Conservation (phyloP, 805 yeast species). For the Metschnikowia vanudenii region DNA sequence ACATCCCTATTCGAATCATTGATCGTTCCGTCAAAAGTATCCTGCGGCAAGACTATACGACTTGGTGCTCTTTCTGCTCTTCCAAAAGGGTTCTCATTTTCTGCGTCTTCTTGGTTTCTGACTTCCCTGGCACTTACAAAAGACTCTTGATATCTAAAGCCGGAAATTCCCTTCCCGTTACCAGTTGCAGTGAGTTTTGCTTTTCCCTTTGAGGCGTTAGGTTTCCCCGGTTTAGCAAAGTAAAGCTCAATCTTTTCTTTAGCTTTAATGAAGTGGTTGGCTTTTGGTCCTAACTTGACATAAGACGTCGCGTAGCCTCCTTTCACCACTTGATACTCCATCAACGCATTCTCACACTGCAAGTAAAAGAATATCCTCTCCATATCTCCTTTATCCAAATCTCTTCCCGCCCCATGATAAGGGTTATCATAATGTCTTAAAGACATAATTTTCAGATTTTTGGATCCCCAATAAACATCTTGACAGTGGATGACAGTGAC, state of each 20-base stretch:
- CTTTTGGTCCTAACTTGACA: conserved; percentile 59
- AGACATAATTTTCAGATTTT: conserved; percentile 54
- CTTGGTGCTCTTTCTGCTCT: conserved; percentile 12
- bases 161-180: conserved; percentile 15
- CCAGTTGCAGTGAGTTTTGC: conserved; percentile 15
- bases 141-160: conserved; percentile 24
- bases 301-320: conserved; percentile 81
- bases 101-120: conserved; percentile 12
- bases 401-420: conserved; percentile 72
- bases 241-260: conserved; percentile 49
- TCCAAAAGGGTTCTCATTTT: conserved; percentile 9
- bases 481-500: conserved; percentile 81
- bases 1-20: conserved; percentile 22
- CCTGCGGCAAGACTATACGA: conserved; percentile 23
- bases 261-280: conserved; percentile 47
- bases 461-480: conserved; percentile 78
- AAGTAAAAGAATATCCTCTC: conserved; percentile 83
- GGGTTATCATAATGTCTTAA: conserved; percentile 59
- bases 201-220: neutral
- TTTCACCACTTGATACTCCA: conserved; percentile 71
- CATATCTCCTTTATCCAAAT: conserved; percentile 61
- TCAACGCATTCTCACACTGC: conserved; percentile 60
- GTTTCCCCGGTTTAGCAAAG: conserved; percentile 34
- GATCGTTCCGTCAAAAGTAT: conserved; percentile 18
- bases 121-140: conserved; percentile 27